Percentiles rank a stretch among this genome's conserved stretches.
Conservation (phyloP, 352 stramenopile species). For the Peronosclerospora sorghi region DNA sequence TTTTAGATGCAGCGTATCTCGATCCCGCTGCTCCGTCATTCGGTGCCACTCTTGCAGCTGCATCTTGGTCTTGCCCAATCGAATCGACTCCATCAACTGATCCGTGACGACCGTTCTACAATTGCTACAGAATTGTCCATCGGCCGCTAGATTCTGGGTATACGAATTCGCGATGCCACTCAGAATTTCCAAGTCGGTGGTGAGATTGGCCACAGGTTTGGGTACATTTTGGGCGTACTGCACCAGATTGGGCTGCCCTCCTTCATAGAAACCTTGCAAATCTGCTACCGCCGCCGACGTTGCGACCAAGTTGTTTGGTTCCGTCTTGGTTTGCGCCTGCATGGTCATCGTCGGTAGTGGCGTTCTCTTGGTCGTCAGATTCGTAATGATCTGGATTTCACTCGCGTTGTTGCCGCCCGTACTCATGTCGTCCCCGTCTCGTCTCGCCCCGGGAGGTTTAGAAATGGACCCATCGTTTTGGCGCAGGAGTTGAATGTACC, state of each 20-base stretch:
- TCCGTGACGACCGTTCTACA: constrained; percentile 57
- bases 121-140: constrained; percentile 45
- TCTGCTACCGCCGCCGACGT: constrained; percentile 13
- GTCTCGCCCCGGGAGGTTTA: constrained; percentile 12
- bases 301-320: background rate
- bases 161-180: constrained; percentile 79
- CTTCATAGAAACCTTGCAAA: constrained; percentile 56
- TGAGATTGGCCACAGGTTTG: constrained; percentile 22
- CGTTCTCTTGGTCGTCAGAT: constrained; percentile 45
- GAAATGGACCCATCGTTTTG: constrained; percentile 36
- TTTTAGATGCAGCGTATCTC: constrained; percentile 53
- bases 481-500: constrained; percentile 61
- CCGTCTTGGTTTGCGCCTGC: constrained; percentile 14
- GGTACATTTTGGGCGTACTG: constrained; percentile 33
- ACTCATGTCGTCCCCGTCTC: constrained; percentile 9
- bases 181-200: constrained; percentile 68
- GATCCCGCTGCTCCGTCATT: constrained; percentile 45
- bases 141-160: constrained; percentile 37
- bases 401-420: background rate
- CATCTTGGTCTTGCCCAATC: constrained; percentile 55
- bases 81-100: constrained; percentile 71
- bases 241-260: constrained; percentile 30
- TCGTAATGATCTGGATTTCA: constrained; percentile 14
- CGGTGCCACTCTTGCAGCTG: constrained; percentile 46
- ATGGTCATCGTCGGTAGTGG: constrained; percentile 17